Conservation (phyloP, 495 filamentous ascomycete species). For the Aspergillus indologenus region DNA sequence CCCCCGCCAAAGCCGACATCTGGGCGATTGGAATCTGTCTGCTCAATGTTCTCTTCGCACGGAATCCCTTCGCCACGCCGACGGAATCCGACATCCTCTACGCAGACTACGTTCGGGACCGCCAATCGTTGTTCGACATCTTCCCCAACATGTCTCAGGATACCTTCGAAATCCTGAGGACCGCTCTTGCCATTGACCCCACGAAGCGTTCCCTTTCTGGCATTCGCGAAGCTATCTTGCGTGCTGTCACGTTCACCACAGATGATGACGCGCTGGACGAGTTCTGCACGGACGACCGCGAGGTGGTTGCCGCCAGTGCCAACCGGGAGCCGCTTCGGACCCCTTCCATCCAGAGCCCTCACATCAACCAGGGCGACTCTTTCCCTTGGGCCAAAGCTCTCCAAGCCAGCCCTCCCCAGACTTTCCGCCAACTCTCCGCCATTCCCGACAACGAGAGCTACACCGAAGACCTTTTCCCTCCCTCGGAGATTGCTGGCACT, state of each 20-base stretch:
- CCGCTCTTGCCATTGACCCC: conserved; percentile 87
- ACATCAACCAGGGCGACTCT: conserved; percentile 69
- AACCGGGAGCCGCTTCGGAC: conserved; percentile 95
- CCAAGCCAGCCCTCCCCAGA: conserved; percentile 69
- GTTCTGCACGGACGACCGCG: conserved; percentile 81
- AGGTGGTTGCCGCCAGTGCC: conserved; percentile 69
- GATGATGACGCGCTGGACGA: conserved; percentile 89
- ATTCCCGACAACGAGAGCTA: conserved; percentile 78
- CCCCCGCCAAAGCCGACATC: conserved; percentile 88
- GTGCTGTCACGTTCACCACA: conserved; percentile 87
- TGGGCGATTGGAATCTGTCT: conserved; percentile 97
- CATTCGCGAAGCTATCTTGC: conserved; percentile 70
- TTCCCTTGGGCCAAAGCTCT: conserved; percentile 96
- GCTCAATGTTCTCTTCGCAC: conserved; percentile 91
- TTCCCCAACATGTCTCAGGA: conserved; percentile 98
- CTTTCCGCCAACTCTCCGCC: conserved; percentile 78
- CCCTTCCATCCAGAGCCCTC: conserved; percentile 87
- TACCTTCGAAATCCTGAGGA: conserved; percentile 85
- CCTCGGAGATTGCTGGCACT: conserved; percentile 64
- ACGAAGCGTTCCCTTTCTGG: conserved; percentile 77
- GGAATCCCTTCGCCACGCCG: conserved; percentile 89
- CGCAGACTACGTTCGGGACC: conserved; percentile 85
- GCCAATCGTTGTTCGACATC: conserved; percentile 94
- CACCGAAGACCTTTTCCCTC: conserved; percentile 85
- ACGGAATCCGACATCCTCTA: conserved; percentile 85